phyloP scores from a whole-genome alignment of 768 basidiomycete genomes.

The Dentipellis fragilis region DNA sequence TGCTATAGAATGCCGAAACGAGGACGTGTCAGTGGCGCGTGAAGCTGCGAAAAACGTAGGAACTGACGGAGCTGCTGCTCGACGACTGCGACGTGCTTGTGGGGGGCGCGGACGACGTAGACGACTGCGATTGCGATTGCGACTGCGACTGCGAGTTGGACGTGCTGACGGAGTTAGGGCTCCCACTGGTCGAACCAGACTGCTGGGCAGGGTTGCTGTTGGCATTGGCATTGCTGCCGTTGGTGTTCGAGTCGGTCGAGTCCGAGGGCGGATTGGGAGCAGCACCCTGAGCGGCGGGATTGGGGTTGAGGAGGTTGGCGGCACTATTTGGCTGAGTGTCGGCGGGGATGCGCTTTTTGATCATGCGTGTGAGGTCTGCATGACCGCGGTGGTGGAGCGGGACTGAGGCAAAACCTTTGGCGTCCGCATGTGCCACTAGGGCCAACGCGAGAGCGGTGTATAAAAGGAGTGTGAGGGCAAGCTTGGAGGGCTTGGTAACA shows the following conservation, averaged over 20 bases:
- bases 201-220: background rate
- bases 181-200: background rate
- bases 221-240: background rate
- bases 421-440: conserved; percentile 30
- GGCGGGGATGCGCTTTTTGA: conserved; percentile 46
- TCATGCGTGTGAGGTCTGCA: conserved; percentile 47
- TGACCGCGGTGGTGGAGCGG: conserved; percentile 42
- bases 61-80: background rate
- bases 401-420: conserved; percentile 33
- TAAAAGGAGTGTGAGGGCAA: conserved; percentile 56
- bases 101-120: conserved; percentile 10
- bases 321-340: background rate
- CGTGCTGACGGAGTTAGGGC: background rate
- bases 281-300: conserved; percentile 23
- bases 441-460: conserved; percentile 45
- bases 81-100: background rate
- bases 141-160: conserved; percentile 7
- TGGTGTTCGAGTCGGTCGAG: conserved; percentile 11
- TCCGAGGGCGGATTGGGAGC: conserved; percentile 13
- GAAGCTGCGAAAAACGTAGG: too few species aligned
- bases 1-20: too few species aligned
- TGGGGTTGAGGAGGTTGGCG: conserved; percentile 9
- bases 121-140: conserved; percentile 1
- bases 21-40: too few species aligned
- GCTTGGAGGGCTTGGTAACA: conserved; percentile 30